Evolutionary conservation across 2,329 filamentous ascomycete species (phyloP).

Genomic region (Massarina eburnea): DNA sequence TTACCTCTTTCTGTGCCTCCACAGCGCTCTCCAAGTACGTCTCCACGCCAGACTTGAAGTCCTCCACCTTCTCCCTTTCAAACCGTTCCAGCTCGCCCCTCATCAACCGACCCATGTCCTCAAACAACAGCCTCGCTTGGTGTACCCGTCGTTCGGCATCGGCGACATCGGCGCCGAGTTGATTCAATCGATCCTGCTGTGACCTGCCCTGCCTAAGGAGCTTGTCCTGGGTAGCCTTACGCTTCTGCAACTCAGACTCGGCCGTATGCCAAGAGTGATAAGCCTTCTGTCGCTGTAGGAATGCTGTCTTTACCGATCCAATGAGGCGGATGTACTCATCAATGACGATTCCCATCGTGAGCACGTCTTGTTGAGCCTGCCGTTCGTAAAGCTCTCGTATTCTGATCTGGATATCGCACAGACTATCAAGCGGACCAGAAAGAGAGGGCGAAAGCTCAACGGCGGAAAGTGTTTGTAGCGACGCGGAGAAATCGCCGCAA

Average conservation of each 20-base stretch:
- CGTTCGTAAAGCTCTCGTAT: conserved; percentile 95
- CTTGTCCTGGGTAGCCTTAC: conserved; percentile 87
- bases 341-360: conserved; percentile 95
- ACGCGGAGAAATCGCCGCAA: conserved; percentile 88
- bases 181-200: conserved; percentile 91
- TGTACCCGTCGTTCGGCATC: conserved; percentile 93
- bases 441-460: conserved; percentile 90
- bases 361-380: conserved; percentile 93
- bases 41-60: conserved; percentile 97
- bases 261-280: conserved; percentile 93
- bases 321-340: conserved; percentile 98
- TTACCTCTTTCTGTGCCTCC: conserved; percentile 96
- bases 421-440: conserved; percentile 83
- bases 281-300: conserved; percentile 88
- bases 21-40: conserved; percentile 96
- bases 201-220: conserved; percentile 91
- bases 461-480: conserved; percentile 85
- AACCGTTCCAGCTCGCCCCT: conserved; percentile 88
- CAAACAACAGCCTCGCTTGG: conserved; percentile 85
- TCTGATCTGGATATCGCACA: conserved; percentile 90
- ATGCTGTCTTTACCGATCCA: conserved; percentile 90
- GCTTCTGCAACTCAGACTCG: conserved; percentile 87
- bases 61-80: conserved; percentile 95
- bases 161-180: conserved; percentile 88
- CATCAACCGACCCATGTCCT: conserved; percentile 97